Evolutionary conservation across 2,329 filamentous ascomycete species (phyloP).

Genomic region (Phialophora verrucosa): DNA sequence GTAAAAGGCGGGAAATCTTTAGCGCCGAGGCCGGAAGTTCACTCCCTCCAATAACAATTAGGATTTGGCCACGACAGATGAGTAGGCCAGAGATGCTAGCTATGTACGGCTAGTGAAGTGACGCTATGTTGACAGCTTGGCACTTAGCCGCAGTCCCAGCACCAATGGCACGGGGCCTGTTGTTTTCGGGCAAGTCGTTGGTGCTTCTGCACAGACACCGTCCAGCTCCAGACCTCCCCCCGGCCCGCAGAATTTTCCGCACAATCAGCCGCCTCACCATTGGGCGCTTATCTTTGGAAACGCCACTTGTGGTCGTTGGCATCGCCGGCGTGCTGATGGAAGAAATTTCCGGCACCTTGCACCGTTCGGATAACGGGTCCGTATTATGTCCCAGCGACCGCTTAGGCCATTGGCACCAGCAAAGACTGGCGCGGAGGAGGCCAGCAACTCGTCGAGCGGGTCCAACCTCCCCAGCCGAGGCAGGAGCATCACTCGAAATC

Average conservation of each 20-base stretch:
- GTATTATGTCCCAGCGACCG: slow-evolving; percentile 13
- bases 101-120: background rate
- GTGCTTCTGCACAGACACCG: background rate
- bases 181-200: background rate
- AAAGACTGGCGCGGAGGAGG: background rate
- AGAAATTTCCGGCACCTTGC: slow-evolving; percentile 2
- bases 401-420: slow-evolving; percentile 9
- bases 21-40: background rate
- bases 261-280: background rate
- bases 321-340: slow-evolving; percentile 3
- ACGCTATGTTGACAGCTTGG: background rate
- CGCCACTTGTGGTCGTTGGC: background rate
- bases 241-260: background rate
- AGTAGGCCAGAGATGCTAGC: background rate
- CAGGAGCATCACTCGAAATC: slow-evolving; percentile 17
- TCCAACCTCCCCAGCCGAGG: slow-evolving; percentile 1
- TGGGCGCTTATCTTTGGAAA: background rate
- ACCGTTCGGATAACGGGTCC: slow-evolving; percentile 1
- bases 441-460: slow-evolving; percentile 3
- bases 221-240: background rate
- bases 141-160: background rate
- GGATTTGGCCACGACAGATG: no score
- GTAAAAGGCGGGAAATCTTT: background rate
- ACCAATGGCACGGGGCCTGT: background rate
- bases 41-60: background rate